Base-by-base conservation (phyloP, 768 basidiomycete species). In the Ramaria sp. region DNA sequence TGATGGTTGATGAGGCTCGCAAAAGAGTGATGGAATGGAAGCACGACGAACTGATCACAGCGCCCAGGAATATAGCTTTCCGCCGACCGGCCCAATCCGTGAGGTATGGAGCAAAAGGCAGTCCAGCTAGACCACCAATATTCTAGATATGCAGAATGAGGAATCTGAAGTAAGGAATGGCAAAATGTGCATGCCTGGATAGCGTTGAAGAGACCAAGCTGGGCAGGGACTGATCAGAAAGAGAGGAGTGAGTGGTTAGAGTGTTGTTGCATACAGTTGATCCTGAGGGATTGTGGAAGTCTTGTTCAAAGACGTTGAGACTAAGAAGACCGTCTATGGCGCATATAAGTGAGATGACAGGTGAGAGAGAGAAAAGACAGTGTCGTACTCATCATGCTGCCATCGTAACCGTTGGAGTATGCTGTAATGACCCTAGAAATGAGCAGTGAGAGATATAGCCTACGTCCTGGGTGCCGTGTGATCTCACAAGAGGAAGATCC, bases 401-500 rank as follows among this genome's bases (percentile, higher is more conserved):
- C 63, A 57, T 68, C 68, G 59, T 65, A 69, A 22, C 67, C 67
- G 48, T 68, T 67, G 10, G 65, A 64, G 10, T 62, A 65, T 0
- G 68, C 65, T 3, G 68, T 69, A 27, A 55, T 55, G 16, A 28
- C 7, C 15, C 16, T 43, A 43, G 36, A 28, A 43, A 20, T 10
- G 30, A 32, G 3, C 24, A 5, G 51, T 15, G n/a, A 38, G 30
- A 5, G 36, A 25, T 52, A 27, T 34, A 20, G 45, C 13, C 4
- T 27, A 55, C 34, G 16, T 16, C 9, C 25, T 32, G 27, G 24
- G 4, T n/a, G 27, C 25, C 5, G 3, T 16, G 3, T 5, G 20
- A 41, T 69, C 78, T 50, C 52, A 83, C 80, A 84, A 71, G 39
- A 87, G 71, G 42, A 80, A 65, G 58, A 86, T 81, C 85, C 85